Conservation (phyloP, 2,329 filamentous ascomycete genomes). For the Parascedosporium putredinis region DNA sequence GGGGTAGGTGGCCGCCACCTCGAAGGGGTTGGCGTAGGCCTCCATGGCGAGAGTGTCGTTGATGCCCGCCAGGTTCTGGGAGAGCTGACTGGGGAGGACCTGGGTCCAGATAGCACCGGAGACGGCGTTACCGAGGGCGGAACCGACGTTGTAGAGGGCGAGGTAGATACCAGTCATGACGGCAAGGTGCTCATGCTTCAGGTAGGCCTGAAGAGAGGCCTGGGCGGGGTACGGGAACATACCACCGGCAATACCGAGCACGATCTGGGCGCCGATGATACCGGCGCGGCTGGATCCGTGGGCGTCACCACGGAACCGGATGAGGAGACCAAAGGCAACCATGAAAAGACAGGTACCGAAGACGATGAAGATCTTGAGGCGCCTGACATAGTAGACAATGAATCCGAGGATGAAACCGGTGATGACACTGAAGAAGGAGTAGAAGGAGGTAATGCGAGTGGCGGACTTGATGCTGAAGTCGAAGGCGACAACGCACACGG, state of each 20-base stretch:
- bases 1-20: constrained; percentile 22
- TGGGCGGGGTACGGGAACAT: constrained; percentile 45
- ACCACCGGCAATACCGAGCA: constrained; percentile 53
- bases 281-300: constrained; percentile 35
- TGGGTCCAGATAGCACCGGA: constrained; percentile 55
- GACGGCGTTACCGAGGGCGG: constrained; percentile 47
- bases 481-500: constrained; percentile 50
- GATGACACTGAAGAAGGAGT: constrained; percentile 46
- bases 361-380: constrained; percentile 54
- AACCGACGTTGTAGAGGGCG: constrained; percentile 53
- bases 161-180: constrained; percentile 55
- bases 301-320: constrained; percentile 48
- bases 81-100: constrained; percentile 36
- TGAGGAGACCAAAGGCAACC: constrained; percentile 55
- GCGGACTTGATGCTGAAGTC: constrained; percentile 45
- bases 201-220: constrained; percentile 30
- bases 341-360: constrained; percentile 49
- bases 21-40: constrained; percentile 26
- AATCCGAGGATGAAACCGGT: constrained; percentile 45
- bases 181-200: constrained; percentile 44
- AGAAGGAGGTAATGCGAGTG: constrained; percentile 49
- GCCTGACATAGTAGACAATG: constrained; percentile 45
- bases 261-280: constrained; percentile 50
- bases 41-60: constrained; percentile 26
- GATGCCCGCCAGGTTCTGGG: constrained; percentile 21